These are phyloP conservation scores for Protomyces arabidopsidicola DNA, from an alignment of 1,139 yeast species.

Conservation along the genomic window DNA sequence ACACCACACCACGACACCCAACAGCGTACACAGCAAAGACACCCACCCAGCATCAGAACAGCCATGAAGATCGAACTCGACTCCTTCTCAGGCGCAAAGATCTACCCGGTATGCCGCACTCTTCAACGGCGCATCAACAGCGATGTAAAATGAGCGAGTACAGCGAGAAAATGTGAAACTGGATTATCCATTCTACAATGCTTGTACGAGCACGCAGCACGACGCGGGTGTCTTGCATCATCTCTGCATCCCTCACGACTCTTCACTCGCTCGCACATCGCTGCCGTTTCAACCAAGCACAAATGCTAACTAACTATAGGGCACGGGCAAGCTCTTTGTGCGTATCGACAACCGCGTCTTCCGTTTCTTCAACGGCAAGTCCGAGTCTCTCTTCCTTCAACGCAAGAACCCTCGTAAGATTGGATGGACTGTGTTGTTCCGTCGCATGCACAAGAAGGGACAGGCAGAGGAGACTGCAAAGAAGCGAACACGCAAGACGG, in stretches of 20 bases:
- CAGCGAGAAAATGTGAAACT: too few relatives aligned
- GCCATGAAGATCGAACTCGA: constrained; percentile 99
- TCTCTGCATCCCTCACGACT: too few relatives aligned
- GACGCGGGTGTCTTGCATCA: too few relatives aligned
- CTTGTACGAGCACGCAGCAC: too few relatives aligned
- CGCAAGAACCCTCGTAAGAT: constrained; percentile 99
- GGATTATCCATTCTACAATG: too few relatives aligned
- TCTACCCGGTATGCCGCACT: constrained; percentile 66
- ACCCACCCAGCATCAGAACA: constrained; percentile 28
- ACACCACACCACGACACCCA: not conserved
- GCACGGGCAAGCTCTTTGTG: constrained; percentile 87
- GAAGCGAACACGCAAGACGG: constrained; percentile 96
- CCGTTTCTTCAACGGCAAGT: constrained; percentile 98
- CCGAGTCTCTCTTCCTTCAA: constrained; percentile 97
- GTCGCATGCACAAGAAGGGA: constrained; percentile 99
- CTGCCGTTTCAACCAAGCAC: not conserved
- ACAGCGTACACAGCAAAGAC: not conserved
- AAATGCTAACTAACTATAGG: constrained; percentile 11
- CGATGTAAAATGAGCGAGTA: not conserved
- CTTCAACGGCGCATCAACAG: constrained; percentile 51
- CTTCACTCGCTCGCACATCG: too few relatives aligned
- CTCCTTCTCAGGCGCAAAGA: constrained; percentile 98
- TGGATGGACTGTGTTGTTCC: constrained; percentile 98
- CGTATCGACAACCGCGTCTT: constrained; percentile 99
- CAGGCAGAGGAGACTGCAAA: constrained; percentile 93